These are phyloP conservation scores for Amaranthus hypochondriacus DNA, from an alignment of 148 eudicot genomes.

Conservation along the genomic window DNA sequence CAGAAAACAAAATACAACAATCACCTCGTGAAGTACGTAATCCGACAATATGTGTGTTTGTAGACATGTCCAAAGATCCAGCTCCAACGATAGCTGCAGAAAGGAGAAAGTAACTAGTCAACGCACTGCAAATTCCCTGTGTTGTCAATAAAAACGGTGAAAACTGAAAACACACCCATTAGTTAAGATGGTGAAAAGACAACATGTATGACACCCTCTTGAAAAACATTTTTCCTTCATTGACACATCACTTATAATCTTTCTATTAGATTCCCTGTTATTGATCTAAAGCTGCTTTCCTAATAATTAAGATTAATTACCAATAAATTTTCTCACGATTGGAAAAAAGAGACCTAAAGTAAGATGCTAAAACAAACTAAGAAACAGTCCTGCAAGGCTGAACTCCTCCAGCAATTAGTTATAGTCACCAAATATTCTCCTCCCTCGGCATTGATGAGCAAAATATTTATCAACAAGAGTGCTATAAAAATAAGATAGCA, in stretches of 20 bases:
- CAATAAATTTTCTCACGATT: not conserved
- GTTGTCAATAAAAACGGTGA: not conserved
- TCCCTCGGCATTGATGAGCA: not conserved
- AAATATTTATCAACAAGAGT: not conserved
- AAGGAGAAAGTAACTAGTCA: conserved; percentile 7
- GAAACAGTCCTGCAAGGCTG: not conserved
- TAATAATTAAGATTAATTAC: not conserved
- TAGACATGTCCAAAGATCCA: conserved; percentile 84
- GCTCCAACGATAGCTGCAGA: conserved; percentile 84
- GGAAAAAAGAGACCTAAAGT: not conserved
- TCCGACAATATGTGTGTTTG: conserved; percentile 75
- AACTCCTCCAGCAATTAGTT: not conserved
- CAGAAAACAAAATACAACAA: conserved; percentile 8
- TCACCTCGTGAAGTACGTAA: conserved; percentile 78
- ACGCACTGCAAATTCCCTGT: conserved; percentile 3
- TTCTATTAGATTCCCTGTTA: not conserved
- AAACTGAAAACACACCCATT: not conserved
- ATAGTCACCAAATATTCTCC: not conserved
- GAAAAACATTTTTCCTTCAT: not conserved
- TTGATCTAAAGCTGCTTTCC: not conserved
- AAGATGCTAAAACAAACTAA: too few relatives aligned
- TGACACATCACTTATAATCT: not conserved
- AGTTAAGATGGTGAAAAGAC: too few relatives aligned
- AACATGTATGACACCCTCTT: too few relatives aligned
- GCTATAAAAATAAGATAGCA: not conserved